phyloP scores from a whole-genome alignment of 2,329 filamentous ascomycete genomes.

The Pestalotiopsis sp. region DNA sequence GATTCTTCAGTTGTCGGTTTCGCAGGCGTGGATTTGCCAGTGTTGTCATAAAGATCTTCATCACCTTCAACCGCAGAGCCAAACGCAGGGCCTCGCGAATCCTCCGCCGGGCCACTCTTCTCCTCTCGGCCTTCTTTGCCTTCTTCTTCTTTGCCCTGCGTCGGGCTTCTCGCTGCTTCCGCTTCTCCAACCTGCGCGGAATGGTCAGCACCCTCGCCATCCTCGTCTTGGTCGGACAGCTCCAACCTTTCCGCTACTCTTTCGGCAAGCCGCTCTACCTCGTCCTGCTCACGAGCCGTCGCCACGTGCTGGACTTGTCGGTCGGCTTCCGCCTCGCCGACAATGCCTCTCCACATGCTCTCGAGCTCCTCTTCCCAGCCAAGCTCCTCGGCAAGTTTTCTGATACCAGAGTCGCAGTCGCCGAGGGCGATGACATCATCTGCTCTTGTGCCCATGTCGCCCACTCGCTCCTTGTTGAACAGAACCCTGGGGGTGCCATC shows the following conservation, averaged over 20 bases:
- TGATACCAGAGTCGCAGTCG: conserved; percentile 81
- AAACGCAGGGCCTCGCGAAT: not conserved
- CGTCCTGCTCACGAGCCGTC: conserved; percentile 36
- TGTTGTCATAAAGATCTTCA: not conserved
- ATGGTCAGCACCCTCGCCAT: conserved; percentile 12
- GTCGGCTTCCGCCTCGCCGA: conserved; percentile 61
- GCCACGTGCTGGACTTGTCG: conserved; percentile 37
- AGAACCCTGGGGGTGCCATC: conserved; percentile 73
- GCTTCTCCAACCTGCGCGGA: conserved; percentile 4
- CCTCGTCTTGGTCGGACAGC: conserved; percentile 13
- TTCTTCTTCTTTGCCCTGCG: conserved; percentile 2
- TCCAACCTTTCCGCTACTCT: conserved; percentile 32
- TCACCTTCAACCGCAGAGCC: not conserved
- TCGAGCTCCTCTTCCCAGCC: conserved; percentile 89
- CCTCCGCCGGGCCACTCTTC: not conserved
- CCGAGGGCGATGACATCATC: conserved; percentile 87
- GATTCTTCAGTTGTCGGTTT: not conserved
- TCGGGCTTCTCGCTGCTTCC: not conserved
- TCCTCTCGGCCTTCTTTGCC: not conserved
- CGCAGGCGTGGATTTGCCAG: not conserved
- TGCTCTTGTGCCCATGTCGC: conserved; percentile 71
- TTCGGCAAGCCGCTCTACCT: conserved; percentile 38
- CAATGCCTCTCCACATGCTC: conserved; percentile 68
- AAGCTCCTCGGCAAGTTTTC: conserved; percentile 74
- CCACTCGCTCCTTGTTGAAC: conserved; percentile 85